Evolutionary conservation across 2,329 filamentous ascomycete species (phyloP).

Genomic region (Thielaviopsis ethacetica): DNA sequence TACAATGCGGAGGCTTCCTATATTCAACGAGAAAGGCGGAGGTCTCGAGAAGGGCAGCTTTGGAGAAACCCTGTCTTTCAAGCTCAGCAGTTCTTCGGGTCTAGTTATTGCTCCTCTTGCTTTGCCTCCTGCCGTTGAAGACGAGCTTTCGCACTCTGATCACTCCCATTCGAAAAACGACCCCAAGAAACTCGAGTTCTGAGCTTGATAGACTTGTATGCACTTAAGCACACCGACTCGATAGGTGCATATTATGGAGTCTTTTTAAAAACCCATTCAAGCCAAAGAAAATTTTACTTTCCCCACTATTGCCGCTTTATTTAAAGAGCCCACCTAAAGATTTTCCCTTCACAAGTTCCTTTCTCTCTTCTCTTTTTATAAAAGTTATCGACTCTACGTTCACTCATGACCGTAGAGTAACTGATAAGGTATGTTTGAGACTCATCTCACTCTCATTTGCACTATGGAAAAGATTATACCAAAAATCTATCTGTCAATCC

Average conservation of each 20-base stretch:
- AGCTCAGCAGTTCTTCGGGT: conserved; percentile 60
- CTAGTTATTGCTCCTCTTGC: conserved; percentile 80
- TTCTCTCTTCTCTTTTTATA: conserved; percentile 12
- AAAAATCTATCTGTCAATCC: conserved; percentile 40
- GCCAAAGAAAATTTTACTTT: not conserved
- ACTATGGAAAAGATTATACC: conserved; percentile 11
- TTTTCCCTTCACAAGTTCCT: conserved; percentile 1
- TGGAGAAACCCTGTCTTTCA: conserved; percentile 81
- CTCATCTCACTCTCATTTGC: not conserved
- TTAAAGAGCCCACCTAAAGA: not conserved
- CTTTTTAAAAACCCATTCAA: not conserved
- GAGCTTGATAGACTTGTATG: not conserved
- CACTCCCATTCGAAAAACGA: conserved; percentile 15
- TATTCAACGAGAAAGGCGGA: conserved; percentile 78
- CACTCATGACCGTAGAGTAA: conserved; percentile 11
- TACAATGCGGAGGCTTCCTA: conserved; percentile 64
- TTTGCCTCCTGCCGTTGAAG: conserved; percentile 71
- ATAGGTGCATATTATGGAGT: not conserved
- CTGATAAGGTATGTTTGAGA: not conserved
- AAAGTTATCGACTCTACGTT: conserved; percentile 7
- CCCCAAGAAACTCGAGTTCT: conserved; percentile 25
- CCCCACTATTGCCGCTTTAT: not conserved
- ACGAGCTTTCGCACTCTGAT: conserved; percentile 16
- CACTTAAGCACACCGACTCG: not conserved
- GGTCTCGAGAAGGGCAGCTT: conserved; percentile 51